Conservation (phyloP, 805 yeast species). For the Metschnikowia sp. region DNA sequence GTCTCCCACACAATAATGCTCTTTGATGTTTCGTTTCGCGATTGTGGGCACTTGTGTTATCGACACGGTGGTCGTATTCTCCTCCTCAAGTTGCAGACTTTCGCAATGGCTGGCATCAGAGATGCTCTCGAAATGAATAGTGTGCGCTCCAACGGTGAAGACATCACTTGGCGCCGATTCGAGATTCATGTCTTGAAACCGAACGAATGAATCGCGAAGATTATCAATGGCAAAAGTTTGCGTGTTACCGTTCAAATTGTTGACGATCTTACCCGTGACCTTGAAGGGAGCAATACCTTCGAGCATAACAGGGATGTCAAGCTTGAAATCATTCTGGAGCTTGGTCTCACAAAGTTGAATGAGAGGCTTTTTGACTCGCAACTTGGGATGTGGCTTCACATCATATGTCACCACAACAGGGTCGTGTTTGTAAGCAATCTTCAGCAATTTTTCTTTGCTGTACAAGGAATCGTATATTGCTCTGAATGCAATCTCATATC, state of each 20-base stretch:
- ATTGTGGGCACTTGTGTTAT: slow-evolving; percentile 80
- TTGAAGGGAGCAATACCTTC: slow-evolving; percentile 62
- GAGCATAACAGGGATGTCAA: slow-evolving; percentile 49
- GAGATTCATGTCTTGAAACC: slow-evolving; percentile 10
- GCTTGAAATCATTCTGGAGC: slow-evolving; percentile 26
- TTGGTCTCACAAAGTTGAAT: slow-evolving; percentile 46
- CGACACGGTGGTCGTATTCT: slow-evolving; percentile 47
- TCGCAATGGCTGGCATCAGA: slow-evolving; percentile 70
- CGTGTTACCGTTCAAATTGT: slow-evolving; percentile 55
- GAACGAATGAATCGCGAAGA: slow-evolving; percentile 28
- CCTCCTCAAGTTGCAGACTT: slow-evolving; percentile 34
- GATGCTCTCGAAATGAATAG: slow-evolving; percentile 54
- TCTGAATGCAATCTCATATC: slow-evolving; percentile 56
- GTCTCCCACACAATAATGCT: slow-evolving; percentile 88
- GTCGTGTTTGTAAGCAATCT: slow-evolving; percentile 1
- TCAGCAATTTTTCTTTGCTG: slow-evolving; percentile 29
- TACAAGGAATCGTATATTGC: slow-evolving; percentile 68
- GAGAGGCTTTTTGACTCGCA: slow-evolving; percentile 45
- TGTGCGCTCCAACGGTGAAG: slow-evolving; percentile 68
- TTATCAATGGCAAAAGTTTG: slow-evolving; percentile 45
- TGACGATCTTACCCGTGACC: slow-evolving; percentile 54
- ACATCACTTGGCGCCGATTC: slow-evolving; percentile 34
- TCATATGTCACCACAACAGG: slow-evolving; percentile 28
- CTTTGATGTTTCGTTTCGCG: slow-evolving; percentile 21
- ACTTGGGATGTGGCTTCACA: slow-evolving; percentile 63